Percentiles rank a stretch among this genome's conserved stretches.
These are phyloP conservation scores for Tetracladium setigerum DNA, from an alignment of 495 filamentous ascomycete species.

Conservation along the genomic window DNA sequence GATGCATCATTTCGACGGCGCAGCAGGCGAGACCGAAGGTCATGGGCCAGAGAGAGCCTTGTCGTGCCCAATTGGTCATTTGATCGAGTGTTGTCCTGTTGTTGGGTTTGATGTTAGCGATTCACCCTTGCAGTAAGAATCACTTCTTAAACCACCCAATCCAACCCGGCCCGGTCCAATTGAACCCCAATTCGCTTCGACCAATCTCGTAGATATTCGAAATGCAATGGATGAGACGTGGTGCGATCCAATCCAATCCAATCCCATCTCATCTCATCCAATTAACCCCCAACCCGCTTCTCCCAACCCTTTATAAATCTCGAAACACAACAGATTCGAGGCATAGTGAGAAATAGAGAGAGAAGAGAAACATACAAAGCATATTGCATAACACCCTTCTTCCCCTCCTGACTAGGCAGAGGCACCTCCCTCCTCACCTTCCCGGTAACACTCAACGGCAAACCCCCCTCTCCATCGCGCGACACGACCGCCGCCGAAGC, in stretches of 20 bases:
- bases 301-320: too few relatives aligned
- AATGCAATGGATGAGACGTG: not conserved
- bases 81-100: slow-evolving; percentile 82
- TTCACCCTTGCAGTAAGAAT: not conserved
- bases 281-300: too few relatives aligned
- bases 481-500: slow-evolving; percentile 26
- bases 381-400: slow-evolving; percentile 95
- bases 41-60: slow-evolving; percentile 94
- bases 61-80: slow-evolving; percentile 90
- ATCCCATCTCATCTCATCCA: too few relatives aligned
- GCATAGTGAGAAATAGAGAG: too few relatives aligned
- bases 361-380: slow-evolving; percentile 62
- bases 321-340: too few relatives aligned
- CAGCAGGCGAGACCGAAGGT: slow-evolving; percentile 97
- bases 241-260: not conserved
- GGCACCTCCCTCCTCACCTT: slow-evolving; percentile 60
- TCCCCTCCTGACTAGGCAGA: slow-evolving; percentile 83
- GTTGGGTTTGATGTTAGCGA: slow-evolving; percentile 7
- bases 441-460: slow-evolving; percentile 29
- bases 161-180: not conserved
- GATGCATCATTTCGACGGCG: slow-evolving; percentile 97
- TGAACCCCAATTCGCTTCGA: not conserved
- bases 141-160: too few relatives aligned
- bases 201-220: too few relatives aligned
- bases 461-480: not conserved